Percentiles rank a stretch among this genome's conserved stretches.
Evolutionary conservation across 164 flowering plant genomes (phyloP).

Genomic region (Vitis riparia): DNA sequence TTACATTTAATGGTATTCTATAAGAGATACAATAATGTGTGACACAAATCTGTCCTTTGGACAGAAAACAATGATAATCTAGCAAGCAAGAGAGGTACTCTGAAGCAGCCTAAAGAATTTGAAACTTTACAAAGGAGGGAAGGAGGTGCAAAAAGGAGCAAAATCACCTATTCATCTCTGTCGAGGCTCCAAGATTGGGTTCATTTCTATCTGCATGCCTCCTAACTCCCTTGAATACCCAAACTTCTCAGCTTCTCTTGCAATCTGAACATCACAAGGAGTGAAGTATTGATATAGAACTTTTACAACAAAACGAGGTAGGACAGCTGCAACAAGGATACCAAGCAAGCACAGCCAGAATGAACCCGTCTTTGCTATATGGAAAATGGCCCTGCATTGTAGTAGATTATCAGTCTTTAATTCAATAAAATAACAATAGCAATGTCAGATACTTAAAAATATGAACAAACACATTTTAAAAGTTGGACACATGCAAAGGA

Average conservation of each 20-base stretch:
- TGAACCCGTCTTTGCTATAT: slow-evolving; percentile 32
- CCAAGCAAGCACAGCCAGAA: slow-evolving; percentile 84
- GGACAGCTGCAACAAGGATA: slow-evolving; percentile 48
- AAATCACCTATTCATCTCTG: slow-evolving; percentile 23
- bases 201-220: slow-evolving; percentile 59
- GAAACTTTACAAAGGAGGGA: slow-evolving; percentile 7
- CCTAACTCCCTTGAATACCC: slow-evolving; percentile 29
- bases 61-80: slow-evolving; percentile 24
- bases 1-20: slow-evolving; percentile 13
- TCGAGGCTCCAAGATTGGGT: slow-evolving; percentile 30
- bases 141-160: background rate
- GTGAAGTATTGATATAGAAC: slow-evolving; percentile 38
- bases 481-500: background rate
- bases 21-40: background rate
- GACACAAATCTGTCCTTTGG: slow-evolving; percentile 41
- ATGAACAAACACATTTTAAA: too few relatives aligned
- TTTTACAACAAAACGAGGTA: slow-evolving; percentile 82
- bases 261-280: slow-evolving; percentile 77
- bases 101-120: slow-evolving; percentile 38
- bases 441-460: too few relatives aligned
- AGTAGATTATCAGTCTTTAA: too few relatives aligned
- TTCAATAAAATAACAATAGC: too few relatives aligned
- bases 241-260: slow-evolving; percentile 80
- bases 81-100: slow-evolving; percentile 16
- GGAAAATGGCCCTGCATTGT: slow-evolving; percentile 75